phyloP scores from a whole-genome alignment of 306 rosid genomes.

The Cyclanthera cordifolia region DNA sequence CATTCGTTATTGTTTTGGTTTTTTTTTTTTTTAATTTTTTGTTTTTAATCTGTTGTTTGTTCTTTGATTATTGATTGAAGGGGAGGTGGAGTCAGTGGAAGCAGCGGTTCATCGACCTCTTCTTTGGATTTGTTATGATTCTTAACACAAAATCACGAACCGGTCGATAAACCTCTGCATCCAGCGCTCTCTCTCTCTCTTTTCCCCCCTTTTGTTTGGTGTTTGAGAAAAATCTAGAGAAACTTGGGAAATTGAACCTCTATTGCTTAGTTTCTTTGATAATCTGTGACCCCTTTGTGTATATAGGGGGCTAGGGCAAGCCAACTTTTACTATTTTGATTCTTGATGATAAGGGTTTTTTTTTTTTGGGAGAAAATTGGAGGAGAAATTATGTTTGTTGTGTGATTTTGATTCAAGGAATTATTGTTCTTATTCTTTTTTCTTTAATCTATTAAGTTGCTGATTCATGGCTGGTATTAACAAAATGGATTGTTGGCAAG shows the following conservation, averaged over 20 bases:
- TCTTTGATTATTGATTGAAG: not conserved
- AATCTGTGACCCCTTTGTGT: slow-evolving; percentile 4
- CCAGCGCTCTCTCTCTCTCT: slow-evolving; percentile 61
- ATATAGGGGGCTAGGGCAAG: not conserved
- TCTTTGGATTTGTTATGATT: slow-evolving; percentile 57
- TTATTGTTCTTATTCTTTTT: not conserved
- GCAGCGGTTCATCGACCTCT: slow-evolving; percentile 99
- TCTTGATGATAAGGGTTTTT: not conserved
- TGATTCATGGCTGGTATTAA: not conserved
- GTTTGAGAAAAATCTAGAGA: not conserved
- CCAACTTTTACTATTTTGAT: not conserved
- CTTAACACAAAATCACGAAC: slow-evolving; percentile 59
- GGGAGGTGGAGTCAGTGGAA: slow-evolving; percentile 76
- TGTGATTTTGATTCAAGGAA: not conserved
- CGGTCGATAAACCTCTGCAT: slow-evolving; percentile 99
- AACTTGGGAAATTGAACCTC: not conserved
- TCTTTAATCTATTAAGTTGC: not conserved
- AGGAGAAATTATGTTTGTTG: not conserved
- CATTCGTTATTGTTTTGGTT: not conserved
- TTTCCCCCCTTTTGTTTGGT: not conserved
- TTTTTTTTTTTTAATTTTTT: not conserved
- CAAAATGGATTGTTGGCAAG: not conserved
- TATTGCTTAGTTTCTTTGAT: not conserved
- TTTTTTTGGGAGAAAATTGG: not conserved
- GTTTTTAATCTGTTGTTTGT: not conserved